A percentile compares a stretch with the other conserved stretches of the same genome.
Evolutionary conservation across 306 rosid species (phyloP).

Genomic region (Amphicarpaea edgeworthii): DNA sequence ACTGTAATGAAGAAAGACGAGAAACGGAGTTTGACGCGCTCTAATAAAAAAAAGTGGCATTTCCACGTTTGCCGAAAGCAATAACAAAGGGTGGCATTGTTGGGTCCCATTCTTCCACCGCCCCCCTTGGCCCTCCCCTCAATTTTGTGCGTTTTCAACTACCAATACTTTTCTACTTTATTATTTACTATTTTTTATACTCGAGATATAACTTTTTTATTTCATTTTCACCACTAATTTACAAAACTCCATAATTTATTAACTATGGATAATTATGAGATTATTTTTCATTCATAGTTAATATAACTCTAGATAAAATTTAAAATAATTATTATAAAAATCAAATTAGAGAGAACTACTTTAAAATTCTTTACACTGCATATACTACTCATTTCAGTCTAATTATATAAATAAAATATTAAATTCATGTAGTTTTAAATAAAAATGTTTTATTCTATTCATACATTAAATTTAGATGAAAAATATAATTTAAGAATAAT

Average conservation of each 20-base stretch:
- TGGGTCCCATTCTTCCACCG: slow-evolving; percentile 47
- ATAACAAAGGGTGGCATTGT: slow-evolving; percentile 16
- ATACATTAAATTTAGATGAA: not conserved
- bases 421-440: not conserved
- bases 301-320: not conserved
- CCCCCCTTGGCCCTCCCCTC: slow-evolving; percentile 1
- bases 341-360: not conserved
- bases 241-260: not conserved
- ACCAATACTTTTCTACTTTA: not conserved
- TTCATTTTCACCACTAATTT: not conserved
- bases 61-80: slow-evolving; percentile 34
- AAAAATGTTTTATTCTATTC: not conserved
- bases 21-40: not conserved
- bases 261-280: not conserved
- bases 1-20: not conserved
- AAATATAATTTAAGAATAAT: not conserved
- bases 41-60: not conserved
- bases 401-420: not conserved
- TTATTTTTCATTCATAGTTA: not conserved
- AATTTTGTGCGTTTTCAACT: not conserved
- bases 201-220: not conserved
- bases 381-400: not conserved
- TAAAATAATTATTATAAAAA: not conserved
- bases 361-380: too few relatives aligned
- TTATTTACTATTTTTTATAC: not conserved